phyloP scores from a whole-genome alignment of 1,284 basidiomycete species.

The Cryptococcus jaspeensis region DNA sequence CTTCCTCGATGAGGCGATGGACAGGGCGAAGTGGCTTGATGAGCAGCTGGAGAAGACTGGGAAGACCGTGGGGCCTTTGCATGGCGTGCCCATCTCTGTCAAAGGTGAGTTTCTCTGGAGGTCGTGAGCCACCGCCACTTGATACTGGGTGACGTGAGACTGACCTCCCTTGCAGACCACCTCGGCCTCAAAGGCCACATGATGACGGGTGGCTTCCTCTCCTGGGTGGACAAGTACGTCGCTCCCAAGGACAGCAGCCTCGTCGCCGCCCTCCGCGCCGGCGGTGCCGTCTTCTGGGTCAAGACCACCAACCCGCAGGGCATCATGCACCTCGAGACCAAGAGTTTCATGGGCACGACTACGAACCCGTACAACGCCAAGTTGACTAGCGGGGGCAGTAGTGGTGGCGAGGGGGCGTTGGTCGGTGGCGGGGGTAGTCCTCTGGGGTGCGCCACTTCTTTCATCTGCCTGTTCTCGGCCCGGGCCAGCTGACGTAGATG shows the following conservation, averaged over 20 bases:
- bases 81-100: conserved; percentile 63
- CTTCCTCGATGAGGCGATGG: conserved; percentile 62
- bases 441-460: conserved; percentile 43
- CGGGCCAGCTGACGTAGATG: neutral
- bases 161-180: neutral
- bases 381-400: conserved; percentile 60
- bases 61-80: conserved; percentile 60
- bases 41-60: conserved; percentile 56
- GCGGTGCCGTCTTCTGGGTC: conserved; percentile 18
- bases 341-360: conserved; percentile 36
- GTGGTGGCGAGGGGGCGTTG: conserved; percentile 61
- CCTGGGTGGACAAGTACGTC: neutral
- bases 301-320: conserved; percentile 32
- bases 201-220: conserved; percentile 10
- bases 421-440: conserved; percentile 40
- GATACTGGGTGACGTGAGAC: too few species aligned
- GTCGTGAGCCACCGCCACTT: too few species aligned
- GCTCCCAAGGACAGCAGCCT: conserved; percentile 6
- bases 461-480: too few species aligned
- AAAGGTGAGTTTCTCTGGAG: conserved; percentile 53
- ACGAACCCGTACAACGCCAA: conserved; percentile 56
- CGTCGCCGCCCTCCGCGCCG: conserved; percentile 21
- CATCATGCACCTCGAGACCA: conserved; percentile 37
- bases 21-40: conserved; percentile 61
- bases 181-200: neutral